Conservation (phyloP, 371 early-diverging fungal species). For the Chytridiales sp. region DNA sequence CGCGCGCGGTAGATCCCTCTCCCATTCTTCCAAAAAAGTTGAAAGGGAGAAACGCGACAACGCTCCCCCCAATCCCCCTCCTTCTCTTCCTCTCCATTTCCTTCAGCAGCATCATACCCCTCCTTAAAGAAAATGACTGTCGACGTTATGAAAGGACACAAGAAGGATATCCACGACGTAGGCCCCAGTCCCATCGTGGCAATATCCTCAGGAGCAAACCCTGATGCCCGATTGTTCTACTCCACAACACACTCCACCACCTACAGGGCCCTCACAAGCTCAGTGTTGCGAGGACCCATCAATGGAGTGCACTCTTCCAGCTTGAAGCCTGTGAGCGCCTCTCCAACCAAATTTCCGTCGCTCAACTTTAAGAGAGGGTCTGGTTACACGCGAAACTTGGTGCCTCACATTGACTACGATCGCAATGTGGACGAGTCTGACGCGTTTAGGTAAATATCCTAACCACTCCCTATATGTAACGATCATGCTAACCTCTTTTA, state of each 20-base stretch:
- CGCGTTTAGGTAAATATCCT: slow-evolving; percentile 26
- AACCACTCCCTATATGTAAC: background rate
- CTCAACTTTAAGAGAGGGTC: slow-evolving; percentile 31
- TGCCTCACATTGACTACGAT: slow-evolving; percentile 38
- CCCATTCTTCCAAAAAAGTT: too few species aligned
- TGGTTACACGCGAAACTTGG: slow-evolving; percentile 42
- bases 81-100: too few species aligned
- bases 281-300: slow-evolving; percentile 14
- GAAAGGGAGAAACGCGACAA: too few species aligned
- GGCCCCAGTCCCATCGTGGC: slow-evolving; percentile 22
- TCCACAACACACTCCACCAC: slow-evolving; percentile 37
- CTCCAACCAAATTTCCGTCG: background rate
- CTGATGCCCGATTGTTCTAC: slow-evolving; percentile 33
- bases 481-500: background rate
- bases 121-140: too few species aligned
- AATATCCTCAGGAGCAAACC: slow-evolving; percentile 22
- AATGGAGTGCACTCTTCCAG: slow-evolving; percentile 17
- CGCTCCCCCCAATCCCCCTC: too few species aligned
- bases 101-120: too few species aligned
- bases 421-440: slow-evolving; percentile 38
- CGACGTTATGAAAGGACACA: too few species aligned
- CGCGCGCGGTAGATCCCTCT: too few species aligned
- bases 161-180: slow-evolving; percentile 26
- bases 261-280: slow-evolving; percentile 6
- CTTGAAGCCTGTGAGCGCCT: slow-evolving; percentile 6